Percentiles rank a stretch among this genome's conserved stretches.
These are phyloP conservation scores for Penicillium mononematosum DNA, from an alignment of 495 filamentous ascomycete species.

Conservation along the genomic window DNA sequence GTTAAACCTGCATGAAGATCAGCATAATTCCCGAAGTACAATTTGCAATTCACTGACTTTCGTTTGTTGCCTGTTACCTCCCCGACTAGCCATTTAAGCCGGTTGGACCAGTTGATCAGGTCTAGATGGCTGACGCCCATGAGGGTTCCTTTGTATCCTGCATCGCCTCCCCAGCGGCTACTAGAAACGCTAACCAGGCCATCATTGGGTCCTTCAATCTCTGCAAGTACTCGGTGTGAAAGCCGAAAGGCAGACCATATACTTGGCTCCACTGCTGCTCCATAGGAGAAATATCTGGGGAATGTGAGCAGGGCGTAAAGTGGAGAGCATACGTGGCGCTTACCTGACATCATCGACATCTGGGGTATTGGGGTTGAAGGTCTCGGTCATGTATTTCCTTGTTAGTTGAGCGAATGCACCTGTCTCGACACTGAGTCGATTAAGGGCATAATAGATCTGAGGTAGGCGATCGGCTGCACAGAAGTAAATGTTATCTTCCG, in stretches of 20 bases:
- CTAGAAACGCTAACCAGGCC: constrained; percentile 88
- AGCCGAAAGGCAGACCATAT: constrained; percentile 72
- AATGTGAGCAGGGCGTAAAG: background rate
- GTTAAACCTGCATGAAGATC: constrained; percentile 60
- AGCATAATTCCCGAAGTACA: constrained; percentile 1
- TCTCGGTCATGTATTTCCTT: constrained; percentile 70
- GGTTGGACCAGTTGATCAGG: constrained; percentile 94
- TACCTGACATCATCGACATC: constrained; percentile 69
- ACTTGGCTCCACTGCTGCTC: constrained; percentile 66
- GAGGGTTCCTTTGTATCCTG: constrained; percentile 82
- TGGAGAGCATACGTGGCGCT: constrained; percentile 10
- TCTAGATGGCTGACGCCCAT: constrained; percentile 85
- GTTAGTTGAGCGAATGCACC: constrained; percentile 87
- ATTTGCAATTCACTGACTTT: constrained; percentile 39
- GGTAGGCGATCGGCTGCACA: constrained; percentile 54
- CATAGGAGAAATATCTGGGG: constrained; percentile 82
- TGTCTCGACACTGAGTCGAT: constrained; percentile 68
- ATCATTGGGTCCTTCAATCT: constrained; percentile 81
- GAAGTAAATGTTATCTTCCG: background rate
- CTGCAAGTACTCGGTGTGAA: constrained; percentile 67
- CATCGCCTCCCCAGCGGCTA: constrained; percentile 73
- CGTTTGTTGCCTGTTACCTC: constrained; percentile 65
- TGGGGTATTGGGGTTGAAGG: constrained; percentile 79
- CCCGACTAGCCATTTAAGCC: constrained; percentile 67
- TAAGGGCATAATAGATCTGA: constrained; percentile 65